Base-by-base conservation (phyloP, 306 rosid species). In the Parietaria judaica region DNA sequence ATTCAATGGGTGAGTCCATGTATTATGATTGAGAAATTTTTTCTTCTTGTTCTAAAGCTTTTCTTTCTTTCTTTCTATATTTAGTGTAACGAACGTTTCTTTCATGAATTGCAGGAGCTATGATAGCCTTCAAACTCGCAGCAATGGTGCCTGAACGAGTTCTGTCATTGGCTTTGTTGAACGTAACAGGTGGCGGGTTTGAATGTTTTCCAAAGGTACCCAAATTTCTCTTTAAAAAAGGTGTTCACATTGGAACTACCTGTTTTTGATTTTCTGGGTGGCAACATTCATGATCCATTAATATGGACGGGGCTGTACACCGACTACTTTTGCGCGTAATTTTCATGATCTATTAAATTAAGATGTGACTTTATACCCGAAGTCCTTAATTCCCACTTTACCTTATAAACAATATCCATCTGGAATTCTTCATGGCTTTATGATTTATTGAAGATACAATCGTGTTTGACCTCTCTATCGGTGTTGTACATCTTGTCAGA, bases 161-260 rank as follows among this genome's bases (percentile, higher is more conserved):
- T 47, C 77, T 79, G 64, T 94, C 99, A 7, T 73, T 94, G 84
- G 95, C 89, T n/a, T 67, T 94, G 80, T 94, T 88, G 48, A 94
- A 88, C 74, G 95, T 78, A 54, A 94, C 97, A 0, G 99, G 97
- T 31, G 97, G 95, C 64, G 97, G 99, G 16, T 84, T 79, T 58
- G 83, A 88, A 68, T 94, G 99, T 82, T 69, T 87, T 46, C 99
- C 99, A 11, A 94, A 79, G 97, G 99, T 92, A 74, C 9, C n/a
- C 4, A 49, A 49, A 31, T n/a, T 58, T 58, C 51, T 59, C 50
- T 59, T 38, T n/a, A 8, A 14, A 43, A 6, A 58, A 9, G 13
- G 37, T 36, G 15, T 31, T 56, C 1, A 9, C 6, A 56, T 53
- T 53, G 16, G 45, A 3, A 0, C 9, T 8, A 41, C 45, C 45